phyloP scores from a whole-genome alignment of 441 rosid genomes.

The Brassica balearica region DNA sequence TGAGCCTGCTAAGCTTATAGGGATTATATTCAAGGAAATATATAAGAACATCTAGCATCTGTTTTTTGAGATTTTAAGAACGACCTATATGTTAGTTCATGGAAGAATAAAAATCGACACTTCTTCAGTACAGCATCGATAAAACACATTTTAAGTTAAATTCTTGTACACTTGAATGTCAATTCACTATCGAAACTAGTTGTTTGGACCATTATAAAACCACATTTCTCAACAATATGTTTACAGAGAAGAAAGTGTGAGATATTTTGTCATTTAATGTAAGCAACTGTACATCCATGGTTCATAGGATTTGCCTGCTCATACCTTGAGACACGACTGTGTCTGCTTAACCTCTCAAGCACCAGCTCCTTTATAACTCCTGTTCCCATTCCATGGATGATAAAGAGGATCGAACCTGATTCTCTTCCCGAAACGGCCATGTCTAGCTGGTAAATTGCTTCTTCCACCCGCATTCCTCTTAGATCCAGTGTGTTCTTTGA shows the following conservation, averaged over 20 bases:
- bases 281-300: conserved; percentile 91
- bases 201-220: neutral
- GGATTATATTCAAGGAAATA: too few relatives aligned
- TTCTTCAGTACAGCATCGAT: neutral
- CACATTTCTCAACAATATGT: neutral
- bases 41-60: neutral
- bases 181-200: neutral
- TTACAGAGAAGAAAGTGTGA: conserved; percentile 3
- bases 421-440: conserved; percentile 65
- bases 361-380: conserved; percentile 76
- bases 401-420: conserved; percentile 59
- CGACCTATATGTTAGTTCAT: neutral
- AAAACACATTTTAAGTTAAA: neutral
- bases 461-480: conserved; percentile 84
- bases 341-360: conserved; percentile 60
- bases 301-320: conserved; percentile 82
- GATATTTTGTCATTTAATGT: conserved; percentile 53
- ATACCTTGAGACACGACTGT: conserved; percentile 66
- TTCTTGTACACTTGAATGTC: conserved; percentile 5
- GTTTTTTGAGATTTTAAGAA: neutral
- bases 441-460: conserved; percentile 71
- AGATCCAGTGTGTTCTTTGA: conserved; percentile 85
- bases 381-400: conserved; percentile 84
- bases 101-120: neutral
- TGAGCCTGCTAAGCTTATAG: too few relatives aligned